phyloP scores from a whole-genome alignment of 345 rosid genomes.

The Combretum micranthum region DNA sequence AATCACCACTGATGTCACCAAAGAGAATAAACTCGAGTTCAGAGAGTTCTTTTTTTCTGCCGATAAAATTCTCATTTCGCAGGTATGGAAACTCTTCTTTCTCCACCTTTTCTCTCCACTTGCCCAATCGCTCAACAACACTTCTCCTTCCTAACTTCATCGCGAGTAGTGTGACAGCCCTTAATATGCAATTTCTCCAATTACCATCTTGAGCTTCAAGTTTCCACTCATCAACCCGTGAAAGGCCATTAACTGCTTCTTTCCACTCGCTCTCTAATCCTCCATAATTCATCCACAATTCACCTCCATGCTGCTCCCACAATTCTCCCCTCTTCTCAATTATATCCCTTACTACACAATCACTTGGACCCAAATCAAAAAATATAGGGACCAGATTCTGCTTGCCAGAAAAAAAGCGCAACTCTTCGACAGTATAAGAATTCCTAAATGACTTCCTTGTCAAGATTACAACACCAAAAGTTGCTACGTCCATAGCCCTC shows the following conservation, averaged over 20 bases:
- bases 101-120: constrained; percentile 80
- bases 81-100: constrained; percentile 89
- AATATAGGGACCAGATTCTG: constrained; percentile 87
- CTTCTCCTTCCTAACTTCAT: constrained; percentile 85
- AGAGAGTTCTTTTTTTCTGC: constrained; percentile 83
- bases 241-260: constrained; percentile 69
- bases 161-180: constrained; percentile 65
- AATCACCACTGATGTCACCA: constrained; percentile 74
- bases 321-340: constrained; percentile 89
- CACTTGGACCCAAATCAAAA: constrained; percentile 70
- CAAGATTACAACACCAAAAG: constrained; percentile 73
- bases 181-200: constrained; percentile 86
- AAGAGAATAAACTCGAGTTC: constrained; percentile 84
- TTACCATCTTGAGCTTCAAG: constrained; percentile 85
- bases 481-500: constrained; percentile 79
- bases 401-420: constrained; percentile 67
- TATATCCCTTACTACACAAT: constrained; percentile 90
- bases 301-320: constrained; percentile 95
- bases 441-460: constrained; percentile 78
- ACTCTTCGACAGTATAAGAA: constrained; percentile 82
- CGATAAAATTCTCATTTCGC: constrained; percentile 67
- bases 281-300: constrained; percentile 71
- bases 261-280: constrained; percentile 94
- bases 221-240: constrained; percentile 79
- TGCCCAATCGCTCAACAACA: constrained; percentile 64